phyloP scores from a whole-genome alignment of 257 asterid genomes.

The Ligustrum vulgare region DNA sequence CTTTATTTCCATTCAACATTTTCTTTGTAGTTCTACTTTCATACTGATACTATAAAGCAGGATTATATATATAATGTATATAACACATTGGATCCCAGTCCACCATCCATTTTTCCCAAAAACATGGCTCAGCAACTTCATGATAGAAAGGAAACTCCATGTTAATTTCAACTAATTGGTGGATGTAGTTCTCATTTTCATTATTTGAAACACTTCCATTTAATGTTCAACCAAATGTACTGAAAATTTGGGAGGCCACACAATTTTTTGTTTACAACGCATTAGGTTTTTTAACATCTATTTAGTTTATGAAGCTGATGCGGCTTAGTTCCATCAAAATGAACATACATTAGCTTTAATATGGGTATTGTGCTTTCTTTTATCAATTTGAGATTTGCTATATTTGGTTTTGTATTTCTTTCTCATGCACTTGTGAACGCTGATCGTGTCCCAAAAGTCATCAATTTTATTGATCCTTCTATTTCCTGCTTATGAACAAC shows the following conservation, averaged over 20 bases:
- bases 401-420: background rate
- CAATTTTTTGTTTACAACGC: background rate
- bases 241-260: background rate
- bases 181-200: too few relatives aligned
- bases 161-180: too few relatives aligned
- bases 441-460: background rate
- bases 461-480: constrained; percentile 15
- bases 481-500: constrained; percentile 44
- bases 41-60: too few relatives aligned
- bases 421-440: background rate
- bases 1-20: too few relatives aligned
- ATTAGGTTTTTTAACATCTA: background rate
- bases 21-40: background rate
- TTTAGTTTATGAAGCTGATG: background rate
- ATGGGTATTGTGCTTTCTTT: background rate
- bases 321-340: background rate
- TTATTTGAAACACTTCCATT: background rate
- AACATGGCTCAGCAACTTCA: too few relatives aligned
- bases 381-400: background rate
- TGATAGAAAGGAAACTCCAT: too few relatives aligned
- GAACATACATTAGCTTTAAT: background rate
- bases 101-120: too few relatives aligned
- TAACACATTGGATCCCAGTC: background rate
- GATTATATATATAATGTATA: background rate
- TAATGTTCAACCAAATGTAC: background rate